phyloP scores from a whole-genome alignment of 2,329 filamentous ascomycete species.

The Tolypocladium paradoxum region DNA sequence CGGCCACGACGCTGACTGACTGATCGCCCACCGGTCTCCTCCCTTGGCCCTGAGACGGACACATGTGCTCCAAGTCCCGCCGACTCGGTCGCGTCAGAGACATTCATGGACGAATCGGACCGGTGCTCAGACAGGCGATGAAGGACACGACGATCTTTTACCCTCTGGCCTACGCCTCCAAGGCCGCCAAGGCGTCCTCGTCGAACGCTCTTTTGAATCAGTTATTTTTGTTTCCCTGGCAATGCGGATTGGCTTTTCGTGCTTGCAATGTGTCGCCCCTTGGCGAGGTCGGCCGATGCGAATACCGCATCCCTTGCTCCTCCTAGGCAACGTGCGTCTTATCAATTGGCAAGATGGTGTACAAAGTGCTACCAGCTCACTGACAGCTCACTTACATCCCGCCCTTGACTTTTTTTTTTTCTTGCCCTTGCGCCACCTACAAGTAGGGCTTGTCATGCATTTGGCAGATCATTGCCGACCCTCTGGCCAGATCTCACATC shows the following conservation, averaged over 20 bases:
- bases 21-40: neutral
- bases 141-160: neutral
- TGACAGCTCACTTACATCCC: neutral
- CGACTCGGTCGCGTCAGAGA: neutral
- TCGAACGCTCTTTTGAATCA: neutral
- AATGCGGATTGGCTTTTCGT: neutral
- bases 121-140: neutral
- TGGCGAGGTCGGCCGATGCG: neutral
- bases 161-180: neutral
- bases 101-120: neutral
- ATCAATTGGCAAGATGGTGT: neutral
- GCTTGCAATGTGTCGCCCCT: neutral
- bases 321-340: neutral
- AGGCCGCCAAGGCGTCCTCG: neutral
- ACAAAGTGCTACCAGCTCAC: neutral
- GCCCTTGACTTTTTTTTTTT: neutral
- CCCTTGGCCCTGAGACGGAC: neutral
- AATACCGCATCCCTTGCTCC: neutral
- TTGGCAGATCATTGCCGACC: neutral
- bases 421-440: neutral
- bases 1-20: neutral
- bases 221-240: neutral
- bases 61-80: neutral
- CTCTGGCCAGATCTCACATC: neutral
- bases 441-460: neutral